Base-by-base conservation (phyloP, 805 yeast species). In the Nakazawaea pomicola region DNA sequence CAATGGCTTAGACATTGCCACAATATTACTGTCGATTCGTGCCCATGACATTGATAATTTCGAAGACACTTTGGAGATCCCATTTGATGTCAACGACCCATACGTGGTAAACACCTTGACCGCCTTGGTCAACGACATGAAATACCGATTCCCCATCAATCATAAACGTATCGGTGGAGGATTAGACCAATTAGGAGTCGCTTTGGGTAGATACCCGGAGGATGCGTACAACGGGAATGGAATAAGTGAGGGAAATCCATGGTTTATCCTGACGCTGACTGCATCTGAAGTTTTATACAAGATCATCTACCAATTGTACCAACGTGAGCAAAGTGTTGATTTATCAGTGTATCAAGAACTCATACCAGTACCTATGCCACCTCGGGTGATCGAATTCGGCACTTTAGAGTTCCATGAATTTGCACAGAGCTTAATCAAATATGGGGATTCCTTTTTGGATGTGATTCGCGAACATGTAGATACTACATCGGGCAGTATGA, bases 201-300 rank as follows among this genome's bases (percentile, higher is more conserved):
- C 83, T 0, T 61, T 90, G 40, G 98, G 98, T 3, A 71, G 98
- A 55, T 90, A 90, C 55, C 96, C 97, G 1, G 98, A 90, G 55
- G 98, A 90, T 61, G 58, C 82, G 8, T 90, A 90, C 59, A 82
- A 90, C 57, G 96, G 96, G 0, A 63, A 67, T 45, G 79, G 78
- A 0, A 65, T 73, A 0, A 68, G 81, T 24, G 87, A 81, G 51
- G 97, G 96, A 3, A 89, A 90, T 54, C 97, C 98, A 5, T 90
- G 97, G 98, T 88, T 89, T 55, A 73, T 90, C 44, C 65, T 85
- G 3, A 84, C 91, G 1, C 75, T 83, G 0, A 67, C 83, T 3
- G 87, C 86, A 2, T 65, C 86, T 4, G 86, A 82, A 55, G 49
- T 81, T 14, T 55, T 83, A 32, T 82, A 72, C 58, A 76, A 74